Evolutionary conservation across 75 land plant species (phyloP), one percentile per base, ranked within the genome.

Genomic region (Selaginella moellendorffii): DNA sequence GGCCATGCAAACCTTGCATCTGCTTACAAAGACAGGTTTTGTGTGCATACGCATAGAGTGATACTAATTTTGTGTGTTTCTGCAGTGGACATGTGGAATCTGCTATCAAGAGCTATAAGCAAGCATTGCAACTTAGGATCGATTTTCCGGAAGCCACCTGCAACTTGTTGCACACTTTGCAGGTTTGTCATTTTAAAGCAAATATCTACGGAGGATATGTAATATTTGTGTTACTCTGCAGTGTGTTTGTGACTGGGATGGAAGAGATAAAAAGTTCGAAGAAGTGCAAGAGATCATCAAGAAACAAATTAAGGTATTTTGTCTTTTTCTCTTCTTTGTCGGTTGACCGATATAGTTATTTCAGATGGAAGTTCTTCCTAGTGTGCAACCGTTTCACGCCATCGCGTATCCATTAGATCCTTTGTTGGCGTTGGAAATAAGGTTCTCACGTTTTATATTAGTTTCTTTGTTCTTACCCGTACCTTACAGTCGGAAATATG

Each of bases 71-170:
- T 36, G 46, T 36, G 46, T 36, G 46, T 36, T 5, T 36, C 10
- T 36, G 46, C 79, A 95, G 99, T 82, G 97, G 92, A 29, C 92
- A 66, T 76, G 97, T 95, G 53, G 99, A 95, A 59, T 81, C 82
- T 28, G 99, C 99, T 1, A 79, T 95, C 1, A 90, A 86, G 69
- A 95, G 99, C 71, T 95, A 95, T 65, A 90, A 74, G 51, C 99
- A 95, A 59, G 99, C 99, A 26, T 68, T 95, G 63, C 2, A 58
- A 0, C 70, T 95, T 22, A 83, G 99, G 18, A 75, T 92, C 29
- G 99, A 95, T 68, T 95, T 95, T 70, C 99, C 99, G 8, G 99
- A 95, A 67, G 99, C 99, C 1, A 95, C 97, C 29, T 95, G 99
- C 69, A 95, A 95, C 64, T 80, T 95, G 60, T 79, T 95, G 8